These are phyloP conservation scores for Geotrichum candidum DNA, from an alignment of 1,139 yeast species.

Conservation along the genomic window DNA sequence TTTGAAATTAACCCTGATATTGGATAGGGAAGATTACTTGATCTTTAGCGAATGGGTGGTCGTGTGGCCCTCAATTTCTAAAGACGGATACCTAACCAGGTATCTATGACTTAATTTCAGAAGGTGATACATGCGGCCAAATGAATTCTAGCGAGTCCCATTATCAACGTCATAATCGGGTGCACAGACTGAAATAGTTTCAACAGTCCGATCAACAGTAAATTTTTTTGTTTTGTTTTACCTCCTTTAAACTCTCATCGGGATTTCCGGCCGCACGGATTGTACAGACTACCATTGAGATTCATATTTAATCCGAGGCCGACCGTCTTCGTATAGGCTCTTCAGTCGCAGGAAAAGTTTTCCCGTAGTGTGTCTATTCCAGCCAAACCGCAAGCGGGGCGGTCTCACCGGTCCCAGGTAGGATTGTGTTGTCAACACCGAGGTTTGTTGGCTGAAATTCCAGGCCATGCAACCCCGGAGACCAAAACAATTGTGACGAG, in stretches of 20 bases:
- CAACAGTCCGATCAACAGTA: neutral
- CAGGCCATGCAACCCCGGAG: neutral
- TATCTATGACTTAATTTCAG: neutral
- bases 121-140: neutral
- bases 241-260: neutral
- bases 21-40: neutral
- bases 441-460: neutral
- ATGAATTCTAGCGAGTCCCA: neutral
- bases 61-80: neutral
- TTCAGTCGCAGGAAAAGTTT: neutral
- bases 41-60: neutral
- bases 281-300: neutral
- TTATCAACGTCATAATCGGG: neutral
- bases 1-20: no score
- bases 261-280: neutral
- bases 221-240: neutral
- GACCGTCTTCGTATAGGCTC: neutral
- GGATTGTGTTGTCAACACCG: neutral
- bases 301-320: neutral
- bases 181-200: neutral
- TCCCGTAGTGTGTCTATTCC: neutral
- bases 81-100: neutral
- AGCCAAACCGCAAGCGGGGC: neutral
- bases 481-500: neutral
- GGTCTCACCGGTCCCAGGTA: neutral